Evolutionary conservation across 495 filamentous ascomycete species (phyloP).

Genomic region (Antarctomyces pellizariae): DNA sequence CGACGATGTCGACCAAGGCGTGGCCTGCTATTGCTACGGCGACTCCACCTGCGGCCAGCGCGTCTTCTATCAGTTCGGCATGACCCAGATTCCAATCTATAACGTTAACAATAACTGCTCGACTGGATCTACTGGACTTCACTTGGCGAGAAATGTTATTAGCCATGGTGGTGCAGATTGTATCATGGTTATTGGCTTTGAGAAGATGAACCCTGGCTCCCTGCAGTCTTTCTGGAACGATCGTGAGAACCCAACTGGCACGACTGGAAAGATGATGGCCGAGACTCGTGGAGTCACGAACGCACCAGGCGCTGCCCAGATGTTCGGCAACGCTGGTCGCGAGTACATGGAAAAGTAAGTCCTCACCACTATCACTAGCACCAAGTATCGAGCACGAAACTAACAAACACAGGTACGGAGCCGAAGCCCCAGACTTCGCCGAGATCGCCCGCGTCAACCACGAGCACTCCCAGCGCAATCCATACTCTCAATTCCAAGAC

Average conservation of each 20-base stretch:
- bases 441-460: constrained; percentile 95
- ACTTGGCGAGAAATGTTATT: constrained; percentile 65
- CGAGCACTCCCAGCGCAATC: constrained; percentile 71
- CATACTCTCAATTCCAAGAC: constrained; percentile 89
- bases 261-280: constrained; percentile 54
- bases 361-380: background rate
- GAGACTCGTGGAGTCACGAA: constrained; percentile 57
- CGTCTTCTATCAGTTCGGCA: constrained; percentile 97
- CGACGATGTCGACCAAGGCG: constrained; percentile 83
- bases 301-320: constrained; percentile 66
- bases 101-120: constrained; percentile 99
- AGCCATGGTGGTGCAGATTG: constrained; percentile 60
- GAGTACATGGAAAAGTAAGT: constrained; percentile 89
- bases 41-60: constrained; percentile 89
- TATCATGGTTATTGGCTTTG: constrained; percentile 79
- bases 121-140: constrained; percentile 71
- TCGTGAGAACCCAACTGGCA: constrained; percentile 49
- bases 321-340: constrained; percentile 85
- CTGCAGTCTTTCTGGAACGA: constrained; percentile 64
- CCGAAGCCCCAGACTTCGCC: constrained; percentile 68
- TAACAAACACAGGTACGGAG: constrained; percentile 38
- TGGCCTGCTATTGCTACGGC: constrained; percentile 96
- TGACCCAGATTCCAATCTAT: constrained; percentile 86
- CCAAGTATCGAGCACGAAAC: constrained; percentile 3
- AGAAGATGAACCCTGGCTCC: constrained; percentile 92